A percentile compares a stretch with the other conserved stretches of the same genome.
Conservation (phyloP, 306 rosid species). For the Quercus robur region DNA sequence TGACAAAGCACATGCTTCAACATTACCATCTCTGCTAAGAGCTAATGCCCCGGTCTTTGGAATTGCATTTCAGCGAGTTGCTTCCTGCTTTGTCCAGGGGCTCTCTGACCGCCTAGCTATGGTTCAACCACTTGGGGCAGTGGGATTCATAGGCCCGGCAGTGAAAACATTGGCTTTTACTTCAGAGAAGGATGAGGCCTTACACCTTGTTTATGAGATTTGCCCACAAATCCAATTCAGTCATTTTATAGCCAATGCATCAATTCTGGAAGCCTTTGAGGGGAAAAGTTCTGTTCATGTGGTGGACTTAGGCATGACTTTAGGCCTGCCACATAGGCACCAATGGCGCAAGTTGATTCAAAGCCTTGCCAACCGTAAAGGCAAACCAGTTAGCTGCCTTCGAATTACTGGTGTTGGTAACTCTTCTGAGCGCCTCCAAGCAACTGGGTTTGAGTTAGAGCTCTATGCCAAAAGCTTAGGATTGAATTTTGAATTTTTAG, state of each 20-base stretch:
- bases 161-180: conserved; percentile 39
- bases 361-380: conserved; percentile 34
- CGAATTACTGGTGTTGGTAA: conserved; percentile 69
- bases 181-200: conserved; percentile 64
- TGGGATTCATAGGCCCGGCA: conserved; percentile 22
- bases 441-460: conserved; percentile 61
- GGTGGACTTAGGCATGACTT: conserved; percentile 74
- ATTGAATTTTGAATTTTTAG: conserved; percentile 39
- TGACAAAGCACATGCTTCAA: conserved; percentile 62
- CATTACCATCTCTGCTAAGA: conserved; percentile 52
- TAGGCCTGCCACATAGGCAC: conserved; percentile 62
- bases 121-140: conserved; percentile 52
- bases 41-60: conserved; percentile 75
- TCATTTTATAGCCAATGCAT: conserved; percentile 59
- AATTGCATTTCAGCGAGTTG: conserved; percentile 76
- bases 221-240: conserved; percentile 83
- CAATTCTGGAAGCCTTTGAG: conserved; percentile 93
- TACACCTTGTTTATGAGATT: conserved; percentile 63
- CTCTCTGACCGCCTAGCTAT: conserved; percentile 49
- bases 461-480: conserved; percentile 45
- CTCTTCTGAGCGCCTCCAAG: conserved; percentile 28
- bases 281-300: conserved; percentile 77
- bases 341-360: conserved; percentile 72
- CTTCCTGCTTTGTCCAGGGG: conserved; percentile 85
- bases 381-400: conserved; percentile 31